Evolutionary conservation across 2,329 filamentous ascomycete species (phyloP), one percentile per base, ranked within the genome.

Genomic region (Cyphellophora europaea): DNA sequence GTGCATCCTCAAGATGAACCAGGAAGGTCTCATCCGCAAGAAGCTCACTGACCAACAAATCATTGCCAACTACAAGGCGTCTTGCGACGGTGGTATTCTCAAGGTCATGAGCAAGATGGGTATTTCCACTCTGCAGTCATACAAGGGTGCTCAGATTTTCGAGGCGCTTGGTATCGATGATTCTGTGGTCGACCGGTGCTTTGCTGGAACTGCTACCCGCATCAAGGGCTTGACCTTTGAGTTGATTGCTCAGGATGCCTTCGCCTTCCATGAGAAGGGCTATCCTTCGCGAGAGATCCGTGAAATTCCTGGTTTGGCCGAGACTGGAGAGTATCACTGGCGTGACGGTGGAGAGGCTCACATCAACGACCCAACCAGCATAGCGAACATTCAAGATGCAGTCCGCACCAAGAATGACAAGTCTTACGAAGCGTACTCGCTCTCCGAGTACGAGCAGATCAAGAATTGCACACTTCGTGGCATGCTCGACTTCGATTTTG

Each of bases 21-120:
- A 85, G 32, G 88, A 96, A 63, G 83, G 83, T 33, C 68, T 95
- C 43, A 93, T 95, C 59, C 82, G 87, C 59, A 94, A 93, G 72
- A 82, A 91, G 59, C 67, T 94, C 28, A 74, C 72, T 13, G 76
- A 91, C 39, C 80, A 93, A 42, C 73, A 79, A 51, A 77, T 95
- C 37, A 88, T 95, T 48, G 78, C 81, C 52, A 96, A 96, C 67
- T 96, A 95, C 72, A 93, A 93, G 66, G 84, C 93, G 61, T 95
- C 89, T 43, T 89, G 84, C 52, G 88, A 95, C 49, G 89, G 89
- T 54, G 89, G 89, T 66, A 94, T 96, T 45, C 70, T 96, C 45
- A 96, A 96, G 64, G 89, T 96, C 58, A 96, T 96, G 89, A 91
- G 82, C 60, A 96, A 96, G 71, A 96, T 96, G 89, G 89, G 89